Evolutionary conservation across 768 basidiomycete species (phyloP), one percentile per base, ranked within the genome.

Genomic region (Cubamyces sp.): DNA sequence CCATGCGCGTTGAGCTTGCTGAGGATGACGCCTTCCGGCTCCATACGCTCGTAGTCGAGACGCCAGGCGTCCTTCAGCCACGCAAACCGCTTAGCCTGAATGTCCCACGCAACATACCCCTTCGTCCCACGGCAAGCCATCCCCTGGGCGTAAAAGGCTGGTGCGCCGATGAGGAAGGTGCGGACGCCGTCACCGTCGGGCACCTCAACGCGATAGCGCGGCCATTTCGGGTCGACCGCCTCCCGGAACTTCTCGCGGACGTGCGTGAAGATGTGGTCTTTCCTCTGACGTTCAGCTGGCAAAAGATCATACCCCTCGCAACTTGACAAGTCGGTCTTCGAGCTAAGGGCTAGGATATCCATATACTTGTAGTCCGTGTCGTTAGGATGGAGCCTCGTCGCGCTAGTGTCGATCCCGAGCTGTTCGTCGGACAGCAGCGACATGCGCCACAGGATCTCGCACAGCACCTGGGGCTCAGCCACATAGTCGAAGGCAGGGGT

Each of bases 61-160:
- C 46, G 46, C 46, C 46, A 47, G 14, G 46, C 46, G 23, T 47
- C 46, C 23, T 47, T 47, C 46, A 47, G 23, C 46, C 46, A 47
- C 5, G 11, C 39, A 26, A 39, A 48, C 34, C 48, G 34, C 30
- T 52, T 37, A 6, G 37, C 19, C 5, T 16, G 9, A 16, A 40
- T 21, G 26, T 65, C 60, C 43, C 34, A 46, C 0, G 64, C 64
- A 9, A 65, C 52, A 28, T 65, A 65, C 16, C 64, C 55, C 14
- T 43, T 54, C 2, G 64, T 64, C 1, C 46, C 58, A 2, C 59
- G 58, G 2, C 64, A 54, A 1, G 54, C 55, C 39, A 60, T 47
- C 2, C 59, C 60, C 2, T 11, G 3, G 2, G 58, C 39, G 9
- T 19, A 11, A 37, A 60, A 60, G 5, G 16, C 9, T 11, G 58